Conservation (phyloP, 2,329 filamentous ascomycete genomes). For the Mariannaea sp. region DNA sequence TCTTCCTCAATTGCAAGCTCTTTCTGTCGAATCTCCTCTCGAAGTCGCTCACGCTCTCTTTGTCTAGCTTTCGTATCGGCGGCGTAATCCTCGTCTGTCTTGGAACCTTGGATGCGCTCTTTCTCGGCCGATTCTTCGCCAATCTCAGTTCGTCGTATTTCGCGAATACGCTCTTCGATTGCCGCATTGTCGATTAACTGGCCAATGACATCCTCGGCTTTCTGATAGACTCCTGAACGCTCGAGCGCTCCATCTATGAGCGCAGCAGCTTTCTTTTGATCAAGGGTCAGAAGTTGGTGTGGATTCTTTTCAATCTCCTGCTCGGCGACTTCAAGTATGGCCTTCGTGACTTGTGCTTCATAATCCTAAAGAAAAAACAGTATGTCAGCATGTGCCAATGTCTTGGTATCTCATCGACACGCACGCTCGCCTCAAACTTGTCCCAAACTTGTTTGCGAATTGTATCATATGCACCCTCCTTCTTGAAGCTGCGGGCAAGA, state of each 20-base stretch:
- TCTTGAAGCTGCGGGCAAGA: constrained; percentile 81
- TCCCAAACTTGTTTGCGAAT: constrained; percentile 79
- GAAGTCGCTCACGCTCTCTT: constrained; percentile 63
- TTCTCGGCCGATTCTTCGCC: constrained; percentile 70
- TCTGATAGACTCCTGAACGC: constrained; percentile 75
- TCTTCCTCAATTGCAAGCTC: constrained; percentile 66
- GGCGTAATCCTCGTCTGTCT: constrained; percentile 75
- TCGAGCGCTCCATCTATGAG: constrained; percentile 80
- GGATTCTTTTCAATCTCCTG: constrained; percentile 77
- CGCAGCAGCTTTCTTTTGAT: constrained; percentile 73
- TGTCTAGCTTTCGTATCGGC: constrained; percentile 66
- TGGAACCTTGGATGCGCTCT: constrained; percentile 68
- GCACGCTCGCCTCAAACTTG: constrained; percentile 72
- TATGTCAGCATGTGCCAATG: not conserved
- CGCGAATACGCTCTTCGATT: constrained; percentile 72
- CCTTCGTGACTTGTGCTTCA: constrained; percentile 67
- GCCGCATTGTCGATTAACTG: constrained; percentile 69
- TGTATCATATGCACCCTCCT: constrained; percentile 81
- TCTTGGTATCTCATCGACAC: constrained; percentile 29
- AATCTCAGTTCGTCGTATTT: constrained; percentile 69
- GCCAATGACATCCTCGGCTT: constrained; percentile 69
- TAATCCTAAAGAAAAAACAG: constrained; percentile 69
- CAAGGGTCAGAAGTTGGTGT: constrained; percentile 70
- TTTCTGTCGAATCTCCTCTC: constrained; percentile 63
- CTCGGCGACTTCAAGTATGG: constrained; percentile 72